These are phyloP conservation scores for Pseudopyricularia javanii DNA, from an alignment of 2,329 filamentous ascomycete genomes.

Conservation along the genomic window DNA sequence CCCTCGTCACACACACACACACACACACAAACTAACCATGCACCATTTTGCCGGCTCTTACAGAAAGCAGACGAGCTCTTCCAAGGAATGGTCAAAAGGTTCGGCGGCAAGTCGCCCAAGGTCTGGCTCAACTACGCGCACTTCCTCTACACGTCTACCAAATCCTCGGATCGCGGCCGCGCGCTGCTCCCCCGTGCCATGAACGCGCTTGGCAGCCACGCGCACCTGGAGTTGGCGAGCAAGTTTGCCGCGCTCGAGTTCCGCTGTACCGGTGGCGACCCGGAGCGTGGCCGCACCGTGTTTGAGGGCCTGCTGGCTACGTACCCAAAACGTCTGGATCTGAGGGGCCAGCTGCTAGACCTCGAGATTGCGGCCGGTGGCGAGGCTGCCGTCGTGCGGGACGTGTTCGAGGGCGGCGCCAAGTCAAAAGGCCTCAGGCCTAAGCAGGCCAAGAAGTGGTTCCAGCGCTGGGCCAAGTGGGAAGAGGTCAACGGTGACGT, in stretches of 20 bases:
- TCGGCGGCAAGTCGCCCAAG: conserved; percentile 63
- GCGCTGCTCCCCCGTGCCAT: conserved; percentile 71
- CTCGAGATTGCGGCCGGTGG: conserved; percentile 55
- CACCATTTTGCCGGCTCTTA: conserved; percentile 5
- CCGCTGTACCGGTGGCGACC: conserved; percentile 66
- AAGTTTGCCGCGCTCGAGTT: conserved; percentile 92
- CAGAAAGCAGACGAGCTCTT: conserved; percentile 85
- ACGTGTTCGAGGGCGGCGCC: conserved; percentile 71
- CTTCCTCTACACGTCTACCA: conserved; percentile 69
- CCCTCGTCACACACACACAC: background rate
- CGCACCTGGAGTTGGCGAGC: conserved; percentile 61
- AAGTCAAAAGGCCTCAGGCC: conserved; percentile 63
- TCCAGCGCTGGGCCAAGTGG: conserved; percentile 84
- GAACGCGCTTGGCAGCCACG: conserved; percentile 62
- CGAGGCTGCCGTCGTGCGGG: conserved; percentile 46
- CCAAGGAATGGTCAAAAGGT: conserved; percentile 77
- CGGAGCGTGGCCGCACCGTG: conserved; percentile 86
- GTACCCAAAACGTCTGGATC: conserved; percentile 79
- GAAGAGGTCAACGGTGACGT: conserved; percentile 63
- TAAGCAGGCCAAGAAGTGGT: conserved; percentile 74
- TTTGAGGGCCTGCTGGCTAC: conserved; percentile 79
- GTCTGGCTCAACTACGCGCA: conserved; percentile 93
- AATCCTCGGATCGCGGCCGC: conserved; percentile 61
- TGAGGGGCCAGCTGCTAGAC: conserved; percentile 88
- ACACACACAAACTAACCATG: background rate